Evolutionary conservation across 371 early-diverging fungal genomes (phyloP), one percentile per base, ranked within the genome.

Genomic region (Mortierella sp.): DNA sequence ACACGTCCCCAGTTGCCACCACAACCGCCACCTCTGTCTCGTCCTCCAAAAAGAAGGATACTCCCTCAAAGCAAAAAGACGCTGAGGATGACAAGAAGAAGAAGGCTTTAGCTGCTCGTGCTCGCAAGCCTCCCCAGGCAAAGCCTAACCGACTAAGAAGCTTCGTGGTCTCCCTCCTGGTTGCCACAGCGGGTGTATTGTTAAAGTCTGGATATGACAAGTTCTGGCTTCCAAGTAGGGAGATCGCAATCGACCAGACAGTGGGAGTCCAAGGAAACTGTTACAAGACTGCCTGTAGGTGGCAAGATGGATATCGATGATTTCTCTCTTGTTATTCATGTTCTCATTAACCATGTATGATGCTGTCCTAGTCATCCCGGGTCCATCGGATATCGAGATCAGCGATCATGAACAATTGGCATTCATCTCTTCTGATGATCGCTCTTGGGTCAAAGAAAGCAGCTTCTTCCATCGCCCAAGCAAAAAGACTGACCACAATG

Each of bases 361-460:
- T 19, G n/a, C 48, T 14, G 14, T 14, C 16, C 29, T 57, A 74
- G 74, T 46, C 31, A 74, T 74, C 34, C 67, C 67, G 13, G 74
- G 74, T 41, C 74, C 74, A 13, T 49, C 63, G 2, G 68, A 63
- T 29, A 74, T 74, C 43, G 74, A 74, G 53, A 74, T 74, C 19
- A 57, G 53, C 9, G 63, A 63, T 37, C 56, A 51, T 21, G 60
- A 74, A 10, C 54, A 63, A 12, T 40, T 74, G 10, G 74, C 74
- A 10, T 74, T 74, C 24, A 60, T 74, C 0, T 74, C 74, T 16
- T 74, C 74, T 16, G 74, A 74, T 43, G 74, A 74, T 48, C 68
- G 64, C 12, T 74, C 74, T 17, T 74, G 74, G 74, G 49, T 52
- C 7, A 59, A 63, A 39, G 54, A 63, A 8, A 74, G 74, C 49